Percentiles rank a stretch among this genome's conserved stretches.
Conservation (phyloP, 2,329 filamentous ascomycete genomes). For the Scytalidium lignicola region DNA sequence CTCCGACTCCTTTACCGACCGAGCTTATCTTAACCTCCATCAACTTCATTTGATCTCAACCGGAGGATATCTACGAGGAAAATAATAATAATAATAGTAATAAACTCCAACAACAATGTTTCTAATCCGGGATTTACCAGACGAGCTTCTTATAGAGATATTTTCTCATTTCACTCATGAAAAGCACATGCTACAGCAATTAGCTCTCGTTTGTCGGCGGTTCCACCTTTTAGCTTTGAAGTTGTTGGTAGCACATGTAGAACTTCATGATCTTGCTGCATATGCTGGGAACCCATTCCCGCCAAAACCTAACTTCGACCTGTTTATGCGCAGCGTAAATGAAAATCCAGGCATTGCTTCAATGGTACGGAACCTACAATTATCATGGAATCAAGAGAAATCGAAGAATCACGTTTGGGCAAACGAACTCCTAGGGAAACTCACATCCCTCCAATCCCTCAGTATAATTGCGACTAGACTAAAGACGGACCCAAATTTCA, state of each 20-base stretch:
- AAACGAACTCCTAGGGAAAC: not conserved
- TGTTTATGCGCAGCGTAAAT: not conserved
- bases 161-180: not conserved
- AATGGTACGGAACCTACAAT: not conserved
- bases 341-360: not conserved
- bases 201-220: not conserved
- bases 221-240: not conserved
- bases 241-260: not conserved
- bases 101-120: not conserved
- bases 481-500: not conserved
- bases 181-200: not conserved
- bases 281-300: not conserved
- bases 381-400: not conserved
- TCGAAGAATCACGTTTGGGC: not conserved
- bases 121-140: not conserved
- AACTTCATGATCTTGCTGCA: not conserved
- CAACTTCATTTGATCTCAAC: no score
- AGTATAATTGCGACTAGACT: not conserved
- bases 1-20: no score
- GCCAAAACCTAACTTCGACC: not conserved
- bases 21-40: no score
- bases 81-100: no score
- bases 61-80: no score
- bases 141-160: not conserved
- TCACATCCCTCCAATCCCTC: not conserved